These are phyloP conservation scores for Mortierella sp. DNA, from an alignment of 371 early-diverging fungal genomes.

Conservation along the genomic window DNA sequence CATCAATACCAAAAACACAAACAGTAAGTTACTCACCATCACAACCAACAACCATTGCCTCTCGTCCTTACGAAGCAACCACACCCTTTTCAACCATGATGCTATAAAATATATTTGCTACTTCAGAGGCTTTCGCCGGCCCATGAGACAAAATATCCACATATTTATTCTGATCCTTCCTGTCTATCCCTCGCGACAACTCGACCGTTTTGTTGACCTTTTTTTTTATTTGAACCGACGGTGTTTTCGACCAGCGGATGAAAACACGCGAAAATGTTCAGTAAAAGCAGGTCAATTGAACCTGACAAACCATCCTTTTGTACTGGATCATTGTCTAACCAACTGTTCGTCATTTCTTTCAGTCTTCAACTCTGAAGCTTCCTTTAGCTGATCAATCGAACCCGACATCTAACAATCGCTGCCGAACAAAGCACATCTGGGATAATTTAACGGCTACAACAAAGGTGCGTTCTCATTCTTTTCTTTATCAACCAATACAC, in stretches of 20 bases:
- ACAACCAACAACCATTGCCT: not conserved
- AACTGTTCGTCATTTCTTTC: not conserved
- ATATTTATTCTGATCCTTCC: constrained; percentile 24
- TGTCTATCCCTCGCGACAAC: not conserved
- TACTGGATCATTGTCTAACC: not conserved
- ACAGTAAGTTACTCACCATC: not conserved
- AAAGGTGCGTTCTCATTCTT: not conserved
- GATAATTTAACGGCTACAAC: not conserved
- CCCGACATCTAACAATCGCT: too few relatives aligned
- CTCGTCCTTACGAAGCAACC: not conserved
- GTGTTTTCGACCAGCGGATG: not conserved
- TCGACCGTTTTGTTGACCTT: not conserved
- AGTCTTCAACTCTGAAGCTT: not conserved
- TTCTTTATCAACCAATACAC: not conserved
- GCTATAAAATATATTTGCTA: constrained; percentile 58
- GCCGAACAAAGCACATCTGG: not conserved
- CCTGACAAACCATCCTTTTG: not conserved
- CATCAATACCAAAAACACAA: not conserved
- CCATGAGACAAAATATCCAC: constrained; percentile 59
- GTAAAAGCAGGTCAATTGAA: not conserved
- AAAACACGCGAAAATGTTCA: not conserved
- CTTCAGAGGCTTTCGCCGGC: constrained; percentile 57
- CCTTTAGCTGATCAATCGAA: not conserved
- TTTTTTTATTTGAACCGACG: not conserved
- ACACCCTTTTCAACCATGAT: constrained; percentile 27